Base-by-base conservation (phyloP, 257 asterid species). In the Fraxinus cuspidata region DNA sequence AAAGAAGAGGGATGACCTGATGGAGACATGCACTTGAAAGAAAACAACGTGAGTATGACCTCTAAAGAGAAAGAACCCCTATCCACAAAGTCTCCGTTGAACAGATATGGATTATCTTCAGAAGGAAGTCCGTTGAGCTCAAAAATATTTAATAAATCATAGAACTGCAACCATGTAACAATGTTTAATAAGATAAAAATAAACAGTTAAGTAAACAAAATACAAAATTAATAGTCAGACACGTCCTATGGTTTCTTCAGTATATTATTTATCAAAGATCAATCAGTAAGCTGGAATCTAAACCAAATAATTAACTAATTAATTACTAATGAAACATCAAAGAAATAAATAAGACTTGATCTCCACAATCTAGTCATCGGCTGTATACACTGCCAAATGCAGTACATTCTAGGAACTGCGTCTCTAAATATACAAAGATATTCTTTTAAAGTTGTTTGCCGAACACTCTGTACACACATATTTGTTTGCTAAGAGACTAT, bases 111-210 rank as follows among this genome's bases (percentile, higher is more conserved):
- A 87, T 96, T 96, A 78, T 96, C 98, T 78, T 92, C 97, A 1
- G 99, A 92, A 7, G 99, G 99, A 79, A 96, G 94, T 70, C 99
- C 99, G 78, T 96, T 96, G 85, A 96, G 97, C 92, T 93, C 98
- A 86, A 96, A 96, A 79, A 96, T 92, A 83, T 96, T 94, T 37
- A 96, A 76, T 83, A 96, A 88, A 79, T 96, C 98, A 84, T 96
- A 96, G 83, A 89, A 96, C 99, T 96, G 97, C 91, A 92, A 76
- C 63, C 78, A 81, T 56, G 42, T 40, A 77, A 77, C 47, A 82
- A 5, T 87, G 80, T 70, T 65, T 29, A 66, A 35, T 21, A 47
- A 65, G 32, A 78, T 23, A 74, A 63, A 63, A 44, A 82, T 74
- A 53, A 53, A 74, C 15, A 58, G 44, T 76, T n/a, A 18, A 47